A percentile compares a stretch with the other conserved stretches of the same genome.
phyloP scores from a whole-genome alignment of 2,329 filamentous ascomycete species.

The Colletotrichum sp. region DNA sequence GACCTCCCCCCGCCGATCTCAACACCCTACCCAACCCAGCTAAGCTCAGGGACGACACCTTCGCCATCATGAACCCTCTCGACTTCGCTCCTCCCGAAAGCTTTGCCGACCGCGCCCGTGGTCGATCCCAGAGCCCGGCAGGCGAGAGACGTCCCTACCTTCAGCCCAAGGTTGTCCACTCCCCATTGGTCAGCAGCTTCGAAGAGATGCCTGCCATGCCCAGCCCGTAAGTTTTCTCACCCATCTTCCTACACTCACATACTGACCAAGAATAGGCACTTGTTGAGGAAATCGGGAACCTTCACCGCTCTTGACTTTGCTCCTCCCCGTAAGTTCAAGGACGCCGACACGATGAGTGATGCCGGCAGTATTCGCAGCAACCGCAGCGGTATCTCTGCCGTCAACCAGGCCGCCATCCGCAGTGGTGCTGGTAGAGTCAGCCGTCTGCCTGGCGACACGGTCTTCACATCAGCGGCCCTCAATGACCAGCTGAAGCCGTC shows the following conservation, averaged over 20 bases:
- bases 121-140: constrained; percentile 68
- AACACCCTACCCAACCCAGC: constrained; percentile 83
- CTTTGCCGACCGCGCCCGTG: constrained; percentile 71
- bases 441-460: constrained; percentile 79
- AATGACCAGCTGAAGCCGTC: constrained; percentile 63
- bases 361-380: constrained; percentile 72
- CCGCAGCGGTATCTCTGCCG: constrained; percentile 76
- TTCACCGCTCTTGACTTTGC: constrained; percentile 85
- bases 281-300: constrained; percentile 77
- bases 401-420: constrained; percentile 75
- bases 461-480: constrained; percentile 77
- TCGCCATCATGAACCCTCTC: constrained; percentile 69
- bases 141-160: constrained; percentile 75
- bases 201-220: constrained; percentile 87
- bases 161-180: constrained; percentile 69
- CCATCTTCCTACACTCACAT: not conserved
- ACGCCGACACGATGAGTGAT: constrained; percentile 65
- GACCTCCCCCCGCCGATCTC: constrained; percentile 76
- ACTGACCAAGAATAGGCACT: constrained; percentile 54
- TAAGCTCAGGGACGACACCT: constrained; percentile 81
- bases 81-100: constrained; percentile 86
- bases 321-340: constrained; percentile 75
- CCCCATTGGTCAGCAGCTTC: constrained; percentile 82
- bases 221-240: constrained; percentile 73
- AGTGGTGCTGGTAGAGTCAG: constrained; percentile 86